Evolutionary conservation across 352 stramenopile species (phyloP), one percentile per base, ranked within the genome.

Genomic region (Globisporangium splendens): DNA sequence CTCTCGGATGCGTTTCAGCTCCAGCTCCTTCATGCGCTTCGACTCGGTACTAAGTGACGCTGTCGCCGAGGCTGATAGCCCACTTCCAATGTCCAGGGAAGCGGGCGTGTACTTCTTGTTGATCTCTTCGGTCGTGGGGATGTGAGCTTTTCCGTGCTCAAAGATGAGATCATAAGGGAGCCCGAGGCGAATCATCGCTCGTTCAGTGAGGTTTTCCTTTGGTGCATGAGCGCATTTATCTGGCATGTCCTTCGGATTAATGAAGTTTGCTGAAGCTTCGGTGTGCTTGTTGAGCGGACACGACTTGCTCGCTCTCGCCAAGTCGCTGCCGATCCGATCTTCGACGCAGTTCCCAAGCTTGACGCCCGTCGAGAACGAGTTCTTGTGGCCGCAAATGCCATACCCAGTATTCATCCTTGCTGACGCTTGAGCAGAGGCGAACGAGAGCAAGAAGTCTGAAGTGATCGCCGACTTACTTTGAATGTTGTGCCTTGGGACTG

Each of bases 331-430:
- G 42, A 90, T 82, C 14, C 81, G 75, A 47, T 94, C 84, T 51
- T 94, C 82, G 33, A 92, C 84, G 68, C 89, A 94, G 63, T 92
- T 94, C 35, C 84, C 82, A 60, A 90, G 68, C 65, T 91, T 90
- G 47, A 91, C 78, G 28, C 73, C 71, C 20, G 78, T 83, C 10
- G 70, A 79, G 61, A 86, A 94, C 61, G 77, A 68, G 73, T 94
- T 94, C 77, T 92, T 92, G 75, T 92, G 84, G 3, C 84, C 82
- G 49, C 82, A 90, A 44, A 92, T 79, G 43, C 84, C 84, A 52
- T 82, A 91, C 8, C 84, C 84, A 31, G 69, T 50, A 55, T 69
- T 72, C 72, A 83, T 83, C 21, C 17, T 70, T 44, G 39, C 39
- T 10, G 39, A 44, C 28, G 5, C 13, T 18, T 44, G 10, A 44